Evolutionary conservation across 768 basidiomycete genomes (phyloP).

Genomic region (Baorangia bicolor): DNA sequence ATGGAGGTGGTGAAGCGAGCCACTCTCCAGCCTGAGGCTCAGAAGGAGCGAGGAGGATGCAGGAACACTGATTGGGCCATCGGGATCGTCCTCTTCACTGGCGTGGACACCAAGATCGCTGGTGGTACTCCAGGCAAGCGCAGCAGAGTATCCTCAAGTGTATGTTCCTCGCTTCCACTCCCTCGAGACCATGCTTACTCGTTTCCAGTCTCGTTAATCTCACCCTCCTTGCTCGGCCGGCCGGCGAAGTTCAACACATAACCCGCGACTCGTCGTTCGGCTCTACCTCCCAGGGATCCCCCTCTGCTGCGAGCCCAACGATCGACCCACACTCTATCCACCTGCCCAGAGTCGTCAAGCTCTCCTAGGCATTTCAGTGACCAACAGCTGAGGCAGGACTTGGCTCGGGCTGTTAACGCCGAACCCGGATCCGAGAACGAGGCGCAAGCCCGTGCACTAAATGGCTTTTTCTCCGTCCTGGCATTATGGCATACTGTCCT

Average conservation of each 20-base stretch:
- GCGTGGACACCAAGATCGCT: conserved; percentile 90
- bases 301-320: conserved; percentile 34
- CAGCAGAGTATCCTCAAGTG: conserved; percentile 94
- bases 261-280: conserved; percentile 30
- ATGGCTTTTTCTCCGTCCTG: conserved; percentile 91
- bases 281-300: conserved; percentile 18
- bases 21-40: too few relatives aligned
- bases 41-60: too few relatives aligned
- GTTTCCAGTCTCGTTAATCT: conserved; percentile 75
- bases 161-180: conserved; percentile 40
- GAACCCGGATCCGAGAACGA: conserved; percentile 51
- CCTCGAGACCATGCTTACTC: background rate
- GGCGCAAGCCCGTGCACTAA: conserved; percentile 69
- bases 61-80: conserved; percentile 95
- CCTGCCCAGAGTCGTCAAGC: conserved; percentile 26
- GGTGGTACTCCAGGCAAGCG: conserved; percentile 94
- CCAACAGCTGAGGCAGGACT: conserved; percentile 55
- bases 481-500: conserved; percentile 97
- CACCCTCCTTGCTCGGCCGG: conserved; percentile 75
- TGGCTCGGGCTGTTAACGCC: conserved; percentile 56
- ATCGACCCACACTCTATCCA: conserved; percentile 23
- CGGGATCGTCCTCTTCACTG: conserved; percentile 90
- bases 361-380: conserved; percentile 64
- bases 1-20: too few relatives aligned
- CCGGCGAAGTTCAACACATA: conserved; percentile 20